phyloP scores from a whole-genome alignment of 2,329 filamentous ascomycete genomes.

The Stachybotrys chartarum region DNA sequence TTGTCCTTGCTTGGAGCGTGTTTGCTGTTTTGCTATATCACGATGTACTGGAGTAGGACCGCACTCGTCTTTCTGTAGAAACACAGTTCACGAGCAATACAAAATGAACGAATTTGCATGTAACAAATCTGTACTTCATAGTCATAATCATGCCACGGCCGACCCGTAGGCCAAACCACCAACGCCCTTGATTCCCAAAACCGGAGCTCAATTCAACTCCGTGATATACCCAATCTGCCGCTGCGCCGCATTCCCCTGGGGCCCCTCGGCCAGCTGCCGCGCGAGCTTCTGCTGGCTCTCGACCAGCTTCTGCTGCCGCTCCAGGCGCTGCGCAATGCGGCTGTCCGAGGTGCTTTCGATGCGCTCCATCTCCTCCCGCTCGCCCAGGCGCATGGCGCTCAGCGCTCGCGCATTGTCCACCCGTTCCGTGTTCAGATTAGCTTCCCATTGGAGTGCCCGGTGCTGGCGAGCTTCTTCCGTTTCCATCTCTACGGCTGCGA shows the following conservation, averaged over 20 bases:
- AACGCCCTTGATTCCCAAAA: neutral
- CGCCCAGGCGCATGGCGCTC: constrained; percentile 39
- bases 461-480: constrained; percentile 35
- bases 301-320: constrained; percentile 46
- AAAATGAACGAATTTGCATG: too few species aligned
- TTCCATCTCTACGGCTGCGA: constrained; percentile 40
- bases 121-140: too few species aligned
- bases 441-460: constrained; percentile 42
- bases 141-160: too few species aligned
- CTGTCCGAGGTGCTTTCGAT: constrained; percentile 39
- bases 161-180: neutral
- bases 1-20: neutral
- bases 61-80: neutral
- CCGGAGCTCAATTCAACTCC: constrained; percentile 34
- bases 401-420: constrained; percentile 42
- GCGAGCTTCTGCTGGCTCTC: constrained; percentile 36
- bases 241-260: constrained; percentile 13
- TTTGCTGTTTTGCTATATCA: neutral
- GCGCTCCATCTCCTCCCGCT: constrained; percentile 43
- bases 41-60: neutral
- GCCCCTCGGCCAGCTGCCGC: constrained; percentile 35
- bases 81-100: neutral
- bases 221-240: constrained; percentile 51
- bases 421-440: constrained; percentile 34
- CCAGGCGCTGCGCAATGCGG: constrained; percentile 36